Conservation (phyloP, 768 basidiomycete genomes). For the Favolaschia claudopus region DNA sequence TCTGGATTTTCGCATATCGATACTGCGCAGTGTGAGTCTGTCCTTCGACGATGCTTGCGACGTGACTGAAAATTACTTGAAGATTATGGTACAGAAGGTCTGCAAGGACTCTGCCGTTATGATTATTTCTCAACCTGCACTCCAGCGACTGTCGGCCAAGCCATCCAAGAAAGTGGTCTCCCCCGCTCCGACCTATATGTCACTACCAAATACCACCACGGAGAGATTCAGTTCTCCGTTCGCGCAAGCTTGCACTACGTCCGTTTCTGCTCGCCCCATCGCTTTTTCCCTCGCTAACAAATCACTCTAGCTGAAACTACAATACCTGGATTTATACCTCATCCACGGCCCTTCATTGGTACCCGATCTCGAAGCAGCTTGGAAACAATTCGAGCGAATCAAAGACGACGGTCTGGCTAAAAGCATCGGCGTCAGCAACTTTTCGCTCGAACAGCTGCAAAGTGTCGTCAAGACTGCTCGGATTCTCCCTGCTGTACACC, state of each 20-base stretch:
- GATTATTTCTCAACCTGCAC: neutral
- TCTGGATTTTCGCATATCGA: constrained; percentile 70
- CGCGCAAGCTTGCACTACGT: constrained; percentile 60
- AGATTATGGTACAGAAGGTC: constrained; percentile 26
- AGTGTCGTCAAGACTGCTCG: constrained; percentile 56
- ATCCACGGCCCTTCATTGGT: constrained; percentile 58
- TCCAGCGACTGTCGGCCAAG: constrained; percentile 45
- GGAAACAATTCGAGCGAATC: constrained; percentile 49
- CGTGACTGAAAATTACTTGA: neutral
- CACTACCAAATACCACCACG: constrained; percentile 61
- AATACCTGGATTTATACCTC: constrained; percentile 74
- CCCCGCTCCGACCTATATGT: constrained; percentile 54
- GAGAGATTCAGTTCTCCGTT: constrained; percentile 50
- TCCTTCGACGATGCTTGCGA: neutral
- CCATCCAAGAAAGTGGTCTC: constrained; percentile 54
- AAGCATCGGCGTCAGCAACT: constrained; percentile 82
- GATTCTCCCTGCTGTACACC: constrained; percentile 74
- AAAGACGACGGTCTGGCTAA: constrained; percentile 53
- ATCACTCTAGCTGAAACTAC: constrained; percentile 58
- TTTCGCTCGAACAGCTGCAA: constrained; percentile 61
- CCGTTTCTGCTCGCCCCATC: constrained; percentile 6
- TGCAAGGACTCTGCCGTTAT: neutral
- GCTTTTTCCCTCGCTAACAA: neutral
- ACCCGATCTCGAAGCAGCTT: constrained; percentile 46
- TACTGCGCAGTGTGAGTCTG: constrained; percentile 58